These are phyloP conservation scores for Trichomonas tenax DNA, from an alignment of 208 protist genomes.

Conservation along the genomic window DNA sequence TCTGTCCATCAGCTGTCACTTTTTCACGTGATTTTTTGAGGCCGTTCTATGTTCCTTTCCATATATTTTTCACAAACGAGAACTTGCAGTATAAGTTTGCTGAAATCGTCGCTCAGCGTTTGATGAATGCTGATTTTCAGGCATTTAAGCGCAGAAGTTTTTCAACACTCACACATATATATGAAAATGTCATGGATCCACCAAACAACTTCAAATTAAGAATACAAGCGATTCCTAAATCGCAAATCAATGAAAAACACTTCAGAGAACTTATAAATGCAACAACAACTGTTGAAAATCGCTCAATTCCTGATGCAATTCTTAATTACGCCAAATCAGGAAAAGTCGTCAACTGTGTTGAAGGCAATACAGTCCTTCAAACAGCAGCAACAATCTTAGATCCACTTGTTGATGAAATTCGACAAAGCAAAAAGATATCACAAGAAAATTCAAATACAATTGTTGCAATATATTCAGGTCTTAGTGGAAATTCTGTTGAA, in stretches of 20 bases:
- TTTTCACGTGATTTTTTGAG: neutral
- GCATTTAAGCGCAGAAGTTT: neutral
- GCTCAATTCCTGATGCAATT: neutral
- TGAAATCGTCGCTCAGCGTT: neutral
- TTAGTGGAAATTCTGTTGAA: neutral
- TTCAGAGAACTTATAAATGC: neutral
- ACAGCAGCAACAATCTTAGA: neutral
- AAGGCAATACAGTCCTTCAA: neutral
- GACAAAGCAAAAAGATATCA: neutral
- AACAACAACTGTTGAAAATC: neutral
- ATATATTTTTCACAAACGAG: neutral
- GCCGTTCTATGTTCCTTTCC: neutral
- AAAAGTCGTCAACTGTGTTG: neutral
- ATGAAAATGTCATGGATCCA: neutral
- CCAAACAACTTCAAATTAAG: neutral
- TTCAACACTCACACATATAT: neutral
- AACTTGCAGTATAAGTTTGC: neutral
- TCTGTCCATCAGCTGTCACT: neutral
- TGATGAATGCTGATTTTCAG: neutral
- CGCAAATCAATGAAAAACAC: neutral
- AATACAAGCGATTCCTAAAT: neutral
- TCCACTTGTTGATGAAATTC: neutral
- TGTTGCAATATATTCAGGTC: neutral
- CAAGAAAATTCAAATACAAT: neutral
- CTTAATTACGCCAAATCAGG: neutral